Evolutionary conservation across 1,284 basidiomycete genomes (phyloP), one percentile per base, ranked within the genome.

Genomic region (Cryptococcus sp.): DNA sequence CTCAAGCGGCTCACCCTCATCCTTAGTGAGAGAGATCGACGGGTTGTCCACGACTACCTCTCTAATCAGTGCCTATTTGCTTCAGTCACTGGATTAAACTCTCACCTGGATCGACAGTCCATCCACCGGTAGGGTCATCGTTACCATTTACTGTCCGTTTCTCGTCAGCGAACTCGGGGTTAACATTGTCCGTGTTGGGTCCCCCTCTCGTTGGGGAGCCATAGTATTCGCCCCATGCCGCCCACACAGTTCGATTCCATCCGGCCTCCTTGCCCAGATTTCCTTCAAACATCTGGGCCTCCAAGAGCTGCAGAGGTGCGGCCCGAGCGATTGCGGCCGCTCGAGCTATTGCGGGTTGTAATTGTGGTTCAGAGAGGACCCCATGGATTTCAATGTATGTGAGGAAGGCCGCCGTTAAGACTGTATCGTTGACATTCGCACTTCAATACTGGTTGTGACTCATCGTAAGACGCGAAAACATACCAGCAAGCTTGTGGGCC

Each of bases 391-490:
- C 47, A 16, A 75, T 17, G 55, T 60, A 77, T 0, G 68, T 58
- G 16, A 76, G 46, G 56, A 71, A 73, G 13, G 75, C 71, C 5
- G 74, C 58, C 2, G 66, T 56, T 23, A 77, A 73, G 22, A 51
- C 61, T 62, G 31, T 35, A 13, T 35, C 31, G 13, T 35, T 13
- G 13, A 47, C 22, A 35, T 23, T 20, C 25, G 25, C 13, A 47
- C 19, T 31, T 25, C 16, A 40, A 11, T 46, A 3, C 19, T 61
- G 6, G n/a, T 35, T 20, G 53, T 20, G 5, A 1, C n/a, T 16
- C 3, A 11, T 31, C 6, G 10, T 3, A 38, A 11, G 7, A 41
- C 19, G 16, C 7, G 52, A 15, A 31, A 8, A 59, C 69, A 45
- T 53, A 72, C 74, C 53, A 10, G 71, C 56, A 1, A 75, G 57